Evolutionary conservation across 768 basidiomycete species (phyloP).

Genomic region (Hydnum rufescens): DNA sequence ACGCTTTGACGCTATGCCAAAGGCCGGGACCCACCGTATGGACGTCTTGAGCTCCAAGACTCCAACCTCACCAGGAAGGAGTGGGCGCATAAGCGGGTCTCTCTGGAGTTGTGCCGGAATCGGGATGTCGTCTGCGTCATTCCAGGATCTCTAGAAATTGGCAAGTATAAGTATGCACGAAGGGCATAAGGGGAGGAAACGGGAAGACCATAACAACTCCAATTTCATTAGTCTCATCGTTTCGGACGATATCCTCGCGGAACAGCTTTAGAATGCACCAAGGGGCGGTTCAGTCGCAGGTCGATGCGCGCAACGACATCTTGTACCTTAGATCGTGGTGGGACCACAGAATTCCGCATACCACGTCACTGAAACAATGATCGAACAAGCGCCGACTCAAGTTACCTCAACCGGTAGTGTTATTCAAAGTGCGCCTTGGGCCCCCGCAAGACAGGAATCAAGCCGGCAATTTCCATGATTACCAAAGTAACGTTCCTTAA

Average conservation of each 20-base stretch:
- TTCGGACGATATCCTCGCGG: constrained; percentile 45
- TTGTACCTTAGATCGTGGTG: too few relatives aligned
- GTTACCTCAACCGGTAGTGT: too few relatives aligned
- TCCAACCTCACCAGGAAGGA: constrained; percentile 63
- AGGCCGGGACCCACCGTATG: neutral
- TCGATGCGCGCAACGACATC: too few relatives aligned
- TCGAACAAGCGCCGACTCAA: too few relatives aligned
- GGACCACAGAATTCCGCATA: too few relatives aligned
- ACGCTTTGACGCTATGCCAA: neutral
- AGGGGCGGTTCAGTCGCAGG: neutral
- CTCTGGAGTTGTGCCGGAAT: constrained; percentile 9
- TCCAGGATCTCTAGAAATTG: constrained; percentile 45
- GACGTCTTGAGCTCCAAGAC: constrained; percentile 27
- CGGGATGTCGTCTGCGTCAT: constrained; percentile 58
- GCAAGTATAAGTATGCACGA: neutral
- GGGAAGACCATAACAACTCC: constrained; percentile 47
- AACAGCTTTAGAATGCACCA: constrained; percentile 28
- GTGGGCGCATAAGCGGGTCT: constrained; percentile 59
- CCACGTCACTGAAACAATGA: too few relatives aligned
- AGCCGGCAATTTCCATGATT: too few relatives aligned
- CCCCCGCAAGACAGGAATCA: too few relatives aligned
- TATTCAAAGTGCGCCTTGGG: too few relatives aligned
- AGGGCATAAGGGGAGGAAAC: neutral
- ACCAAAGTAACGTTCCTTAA: too few relatives aligned
- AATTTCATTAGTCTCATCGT: constrained; percentile 23